Conservation (phyloP, 2,329 filamentous ascomycete genomes). For the Drechslerella stenobrocha region DNA sequence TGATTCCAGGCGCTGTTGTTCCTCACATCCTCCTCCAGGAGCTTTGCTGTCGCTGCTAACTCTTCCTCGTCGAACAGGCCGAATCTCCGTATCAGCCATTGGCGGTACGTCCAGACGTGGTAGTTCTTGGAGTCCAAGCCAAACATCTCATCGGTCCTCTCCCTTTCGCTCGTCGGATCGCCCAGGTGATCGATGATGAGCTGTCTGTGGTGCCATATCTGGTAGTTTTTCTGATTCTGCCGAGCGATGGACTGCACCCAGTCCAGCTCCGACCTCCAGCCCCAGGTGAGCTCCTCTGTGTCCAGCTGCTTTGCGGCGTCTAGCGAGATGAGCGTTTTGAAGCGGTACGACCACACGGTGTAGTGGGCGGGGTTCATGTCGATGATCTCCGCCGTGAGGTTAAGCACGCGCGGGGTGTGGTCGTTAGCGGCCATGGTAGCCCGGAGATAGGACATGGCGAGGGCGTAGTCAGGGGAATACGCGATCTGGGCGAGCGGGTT, state of each 20-base stretch:
- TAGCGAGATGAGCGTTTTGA: conserved; percentile 83
- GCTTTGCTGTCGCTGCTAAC: conserved; percentile 69
- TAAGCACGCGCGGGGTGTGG: conserved; percentile 74
- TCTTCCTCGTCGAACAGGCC: conserved; percentile 65
- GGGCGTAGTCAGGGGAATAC: conserved; percentile 84
- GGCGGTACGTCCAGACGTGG: conserved; percentile 91
- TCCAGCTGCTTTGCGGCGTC: conserved; percentile 60
- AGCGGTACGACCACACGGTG: conserved; percentile 77
- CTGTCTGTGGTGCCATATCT: conserved; percentile 84
- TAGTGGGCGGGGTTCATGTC: conserved; percentile 94
- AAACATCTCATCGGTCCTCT: conserved; percentile 80
- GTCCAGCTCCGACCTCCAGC: conserved; percentile 66
- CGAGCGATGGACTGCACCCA: conserved; percentile 87
- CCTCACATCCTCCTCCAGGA: conserved; percentile 78
- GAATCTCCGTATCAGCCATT: conserved; percentile 70
- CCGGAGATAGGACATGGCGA: conserved; percentile 89
- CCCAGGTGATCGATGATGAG: conserved; percentile 66
- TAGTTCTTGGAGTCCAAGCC: conserved; percentile 92
- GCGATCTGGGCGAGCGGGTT: conserved; percentile 87
- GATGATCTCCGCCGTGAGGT: conserved; percentile 86
- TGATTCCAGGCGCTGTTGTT: conserved; percentile 99
- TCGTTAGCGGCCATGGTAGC: conserved; percentile 91
- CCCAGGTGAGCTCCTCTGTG: conserved; percentile 18
- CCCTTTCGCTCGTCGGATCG: conserved; percentile 68
- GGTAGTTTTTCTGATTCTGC: conserved; percentile 92